A percentile compares a stretch with the other conserved stretches of the same genome.
Evolutionary conservation across 2,329 filamentous ascomycete genomes (phyloP).

Genomic region (Huntiella abstrusa): DNA sequence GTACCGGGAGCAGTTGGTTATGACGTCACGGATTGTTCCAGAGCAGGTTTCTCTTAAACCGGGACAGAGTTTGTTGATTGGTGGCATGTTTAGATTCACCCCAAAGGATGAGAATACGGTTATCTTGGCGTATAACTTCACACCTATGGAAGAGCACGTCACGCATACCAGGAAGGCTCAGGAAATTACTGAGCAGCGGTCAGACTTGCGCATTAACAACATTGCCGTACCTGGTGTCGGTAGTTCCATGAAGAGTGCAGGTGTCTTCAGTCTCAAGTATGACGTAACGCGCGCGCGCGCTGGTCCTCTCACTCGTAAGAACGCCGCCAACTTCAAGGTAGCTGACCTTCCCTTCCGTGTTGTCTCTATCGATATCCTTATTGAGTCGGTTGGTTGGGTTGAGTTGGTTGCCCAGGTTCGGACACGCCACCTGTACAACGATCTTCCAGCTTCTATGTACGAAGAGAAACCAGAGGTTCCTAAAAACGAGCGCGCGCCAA

Average conservation of each 20-base stretch:
- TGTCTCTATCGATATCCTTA: slow-evolving; percentile 62
- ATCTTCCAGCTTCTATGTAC: slow-evolving; percentile 14
- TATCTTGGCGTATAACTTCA: slow-evolving; percentile 73
- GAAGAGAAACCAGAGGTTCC: slow-evolving; percentile 7
- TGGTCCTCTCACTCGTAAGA: slow-evolving; percentile 48
- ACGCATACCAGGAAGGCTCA: slow-evolving; percentile 67
- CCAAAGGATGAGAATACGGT: slow-evolving; percentile 42
- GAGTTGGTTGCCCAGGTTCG: slow-evolving; percentile 73
- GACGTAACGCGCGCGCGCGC: slow-evolving; percentile 69
- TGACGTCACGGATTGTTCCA: slow-evolving; percentile 58
- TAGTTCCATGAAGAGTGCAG: slow-evolving; percentile 47
- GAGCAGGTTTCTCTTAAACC: slow-evolving; percentile 55
- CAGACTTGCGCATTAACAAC: slow-evolving; percentile 37
- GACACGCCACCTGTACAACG: slow-evolving; percentile 26
- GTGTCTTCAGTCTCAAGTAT: slow-evolving; percentile 53
- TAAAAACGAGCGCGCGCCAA: slow-evolving; percentile 7
- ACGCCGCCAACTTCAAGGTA: slow-evolving; percentile 42
- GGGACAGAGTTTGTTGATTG: slow-evolving; percentile 64
- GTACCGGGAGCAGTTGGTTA: slow-evolving; percentile 49
- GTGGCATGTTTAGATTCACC: slow-evolving; percentile 75
- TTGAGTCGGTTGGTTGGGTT: slow-evolving; percentile 88
- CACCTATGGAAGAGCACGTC: slow-evolving; percentile 56
- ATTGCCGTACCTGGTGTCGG: slow-evolving; percentile 42
- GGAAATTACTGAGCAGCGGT: slow-evolving; percentile 46
- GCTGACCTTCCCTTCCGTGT: slow-evolving; percentile 62